A percentile compares a stretch with the other conserved stretches of the same genome.
These are phyloP conservation scores for Hura crepitans DNA, from an alignment of 441 rosid genomes.

Conservation along the genomic window DNA sequence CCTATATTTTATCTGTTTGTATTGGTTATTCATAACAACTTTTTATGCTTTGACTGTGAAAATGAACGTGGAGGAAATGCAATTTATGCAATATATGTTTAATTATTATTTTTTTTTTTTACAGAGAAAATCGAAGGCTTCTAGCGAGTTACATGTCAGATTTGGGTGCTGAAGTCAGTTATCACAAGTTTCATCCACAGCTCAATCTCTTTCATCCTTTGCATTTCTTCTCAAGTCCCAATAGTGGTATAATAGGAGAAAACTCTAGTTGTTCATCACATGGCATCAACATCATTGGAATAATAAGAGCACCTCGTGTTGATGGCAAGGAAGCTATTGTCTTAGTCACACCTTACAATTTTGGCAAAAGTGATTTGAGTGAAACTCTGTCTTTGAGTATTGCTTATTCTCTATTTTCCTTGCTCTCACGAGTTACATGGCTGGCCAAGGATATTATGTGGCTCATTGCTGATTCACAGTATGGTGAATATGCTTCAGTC, in stretches of 20 bases:
- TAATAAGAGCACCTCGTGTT: conserved; percentile 86
- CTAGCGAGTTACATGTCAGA: conserved; percentile 56
- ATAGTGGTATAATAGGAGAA: conserved; percentile 34
- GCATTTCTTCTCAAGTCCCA: conserved; percentile 75
- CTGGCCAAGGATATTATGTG: conserved; percentile 84
- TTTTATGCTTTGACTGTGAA: not conserved
- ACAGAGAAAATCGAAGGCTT: conserved; percentile 60
- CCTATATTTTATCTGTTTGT: not conserved
- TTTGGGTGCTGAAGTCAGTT: conserved; percentile 78
- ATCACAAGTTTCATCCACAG: conserved; percentile 67
- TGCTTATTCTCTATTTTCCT: conserved; percentile 65
- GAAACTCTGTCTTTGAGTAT: conserved; percentile 65
- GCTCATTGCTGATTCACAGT: conserved; percentile 81
- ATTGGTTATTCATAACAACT: not conserved
- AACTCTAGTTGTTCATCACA: conserved; percentile 53
- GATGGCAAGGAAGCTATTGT: conserved; percentile 95
- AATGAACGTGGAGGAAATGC: not conserved
- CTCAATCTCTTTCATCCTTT: conserved; percentile 60
- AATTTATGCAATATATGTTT: conserved; percentile 14
- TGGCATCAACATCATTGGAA: conserved; percentile 65
- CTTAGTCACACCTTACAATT: conserved; percentile 77
- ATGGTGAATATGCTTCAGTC: conserved; percentile 80
- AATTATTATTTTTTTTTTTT: conserved; percentile 4
- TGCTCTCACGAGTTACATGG: conserved; percentile 83
- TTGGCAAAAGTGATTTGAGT: conserved; percentile 37